Percentiles rank a stretch among this genome's conserved stretches.
Evolutionary conservation across 495 filamentous ascomycete genomes (phyloP).

Genomic region (Lindgomyces ingoldianus): DNA sequence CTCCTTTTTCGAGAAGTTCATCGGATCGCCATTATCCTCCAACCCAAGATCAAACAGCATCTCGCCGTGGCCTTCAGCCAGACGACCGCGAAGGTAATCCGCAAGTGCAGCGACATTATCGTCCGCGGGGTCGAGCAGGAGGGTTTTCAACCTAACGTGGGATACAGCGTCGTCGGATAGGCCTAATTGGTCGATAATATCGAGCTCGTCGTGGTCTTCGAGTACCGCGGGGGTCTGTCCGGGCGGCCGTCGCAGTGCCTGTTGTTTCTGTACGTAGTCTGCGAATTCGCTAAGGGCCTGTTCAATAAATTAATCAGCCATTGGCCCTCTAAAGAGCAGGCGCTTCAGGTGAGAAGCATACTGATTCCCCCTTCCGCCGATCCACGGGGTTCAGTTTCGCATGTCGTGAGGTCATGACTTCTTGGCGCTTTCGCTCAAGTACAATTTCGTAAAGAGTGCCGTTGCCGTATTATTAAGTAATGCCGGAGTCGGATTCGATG

Average conservation of each 20-base stretch:
- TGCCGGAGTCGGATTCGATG: constrained; percentile 7
- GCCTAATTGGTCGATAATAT: constrained; percentile 83
- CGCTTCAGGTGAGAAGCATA: too few relatives aligned
- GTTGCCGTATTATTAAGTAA: constrained; percentile 10
- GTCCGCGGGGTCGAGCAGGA: constrained; percentile 65
- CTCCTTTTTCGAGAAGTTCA: constrained; percentile 75
- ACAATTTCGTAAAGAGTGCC: constrained; percentile 10
- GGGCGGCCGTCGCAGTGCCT: constrained; percentile 60
- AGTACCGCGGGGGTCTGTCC: constrained; percentile 37
- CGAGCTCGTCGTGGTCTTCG: constrained; percentile 86
- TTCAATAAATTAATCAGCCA: background rate
- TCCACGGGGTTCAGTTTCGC: constrained; percentile 49
- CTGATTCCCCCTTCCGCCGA: constrained; percentile 81
- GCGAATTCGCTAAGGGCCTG: constrained; percentile 95
- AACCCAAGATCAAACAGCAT: constrained; percentile 88
- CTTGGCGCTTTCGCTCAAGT: constrained; percentile 2
- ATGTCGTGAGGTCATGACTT: constrained; percentile 33
- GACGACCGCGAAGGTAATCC: constrained; percentile 61
- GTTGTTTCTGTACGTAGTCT: constrained; percentile 95
- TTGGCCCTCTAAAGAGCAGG: background rate
- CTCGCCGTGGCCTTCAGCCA: constrained; percentile 88
- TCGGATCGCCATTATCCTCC: constrained; percentile 90
- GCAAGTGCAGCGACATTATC: constrained; percentile 63
- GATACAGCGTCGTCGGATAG: constrained; percentile 71
- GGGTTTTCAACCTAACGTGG: constrained; percentile 68